phyloP scores from a whole-genome alignment of 2,329 filamentous ascomycete genomes.

The Zelopaecilomyces penicillatus region DNA sequence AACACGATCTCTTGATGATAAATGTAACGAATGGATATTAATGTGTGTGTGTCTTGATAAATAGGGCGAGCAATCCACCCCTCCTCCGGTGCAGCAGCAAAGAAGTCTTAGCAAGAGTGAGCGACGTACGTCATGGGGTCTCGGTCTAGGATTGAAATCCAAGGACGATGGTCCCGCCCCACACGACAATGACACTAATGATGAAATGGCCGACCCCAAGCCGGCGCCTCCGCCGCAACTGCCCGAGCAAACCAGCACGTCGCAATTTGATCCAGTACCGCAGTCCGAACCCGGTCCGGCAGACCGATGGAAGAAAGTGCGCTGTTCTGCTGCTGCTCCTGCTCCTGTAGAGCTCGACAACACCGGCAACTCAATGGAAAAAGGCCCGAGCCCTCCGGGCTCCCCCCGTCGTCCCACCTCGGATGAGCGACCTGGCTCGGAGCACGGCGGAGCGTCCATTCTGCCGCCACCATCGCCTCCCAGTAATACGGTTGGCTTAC shows the following conservation, averaged over 20 bases:
- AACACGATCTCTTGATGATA: conserved; percentile 15
- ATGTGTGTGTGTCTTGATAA: conserved; percentile 17
- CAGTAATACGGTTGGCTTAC: too few species aligned
- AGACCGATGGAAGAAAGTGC: too few species aligned
- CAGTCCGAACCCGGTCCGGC: not conserved
- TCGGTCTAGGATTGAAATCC: conserved; percentile 28
- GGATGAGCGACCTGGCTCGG: too few species aligned
- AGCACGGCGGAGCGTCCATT: too few species aligned
- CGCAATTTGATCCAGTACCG: conserved; percentile 3
- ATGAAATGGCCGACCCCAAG: conserved; percentile 11
- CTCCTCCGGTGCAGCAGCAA: conserved; percentile 24
- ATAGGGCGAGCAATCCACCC: conserved; percentile 26
- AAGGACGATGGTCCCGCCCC: conserved; percentile 15
- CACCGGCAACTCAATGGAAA: too few species aligned
- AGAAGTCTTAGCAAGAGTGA: conserved; percentile 29
- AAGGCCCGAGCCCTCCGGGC: too few species aligned
- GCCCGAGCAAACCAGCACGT: conserved; percentile 8
- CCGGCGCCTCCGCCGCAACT: conserved; percentile 8
- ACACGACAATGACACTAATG: conserved; percentile 9
- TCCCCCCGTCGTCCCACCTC: too few species aligned
- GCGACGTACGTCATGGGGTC: conserved; percentile 37
- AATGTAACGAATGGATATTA: conserved; percentile 24
- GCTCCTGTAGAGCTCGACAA: too few species aligned
- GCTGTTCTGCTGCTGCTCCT: too few species aligned
- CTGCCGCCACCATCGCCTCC: too few species aligned